These are phyloP conservation scores for Bifiguratus adelaidae DNA, from an alignment of 192 early-diverging fungal species.

Conservation along the genomic window DNA sequence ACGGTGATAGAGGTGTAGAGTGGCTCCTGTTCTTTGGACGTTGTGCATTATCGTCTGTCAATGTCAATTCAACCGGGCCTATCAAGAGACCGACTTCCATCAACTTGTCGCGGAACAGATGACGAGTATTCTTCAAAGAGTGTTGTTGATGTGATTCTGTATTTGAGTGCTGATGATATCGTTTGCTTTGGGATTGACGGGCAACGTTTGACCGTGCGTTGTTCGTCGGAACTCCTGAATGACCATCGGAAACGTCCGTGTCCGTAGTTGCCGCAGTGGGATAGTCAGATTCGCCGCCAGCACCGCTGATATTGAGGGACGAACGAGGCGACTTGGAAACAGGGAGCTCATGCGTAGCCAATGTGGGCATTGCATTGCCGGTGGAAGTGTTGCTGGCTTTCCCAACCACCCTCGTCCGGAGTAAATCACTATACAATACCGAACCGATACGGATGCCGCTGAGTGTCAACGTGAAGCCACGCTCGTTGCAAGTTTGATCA, in stretches of 20 bases:
- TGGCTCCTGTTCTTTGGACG: neutral
- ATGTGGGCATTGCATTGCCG: no score
- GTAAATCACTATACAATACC: conserved; percentile 16
- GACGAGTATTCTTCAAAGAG: conserved; percentile 20
- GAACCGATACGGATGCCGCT: conserved; percentile 8
- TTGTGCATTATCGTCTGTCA: neutral
- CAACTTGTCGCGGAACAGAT: conserved; percentile 30
- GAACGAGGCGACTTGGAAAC: no score
- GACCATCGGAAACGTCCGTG: no score
- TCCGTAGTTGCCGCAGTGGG: neutral
- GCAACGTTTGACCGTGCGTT: neutral
- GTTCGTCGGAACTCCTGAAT: no score
- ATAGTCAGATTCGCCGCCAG: neutral
- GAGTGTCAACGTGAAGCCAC: conserved; percentile 6
- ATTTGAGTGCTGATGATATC: neutral
- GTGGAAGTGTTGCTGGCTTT: no score
- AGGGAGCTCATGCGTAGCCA: no score
- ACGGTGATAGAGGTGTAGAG: neutral
- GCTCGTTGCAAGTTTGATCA: no score
- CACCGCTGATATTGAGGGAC: neutral
- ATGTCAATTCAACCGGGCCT: conserved; percentile 6
- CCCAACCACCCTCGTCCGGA: neutral
- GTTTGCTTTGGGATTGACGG: neutral
- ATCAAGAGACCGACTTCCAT: conserved; percentile 16
- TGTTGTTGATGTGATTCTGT: conserved; percentile 16